Base-by-base conservation (phyloP, 306 rosid genomes). In the Quillaja saponaria region DNA sequence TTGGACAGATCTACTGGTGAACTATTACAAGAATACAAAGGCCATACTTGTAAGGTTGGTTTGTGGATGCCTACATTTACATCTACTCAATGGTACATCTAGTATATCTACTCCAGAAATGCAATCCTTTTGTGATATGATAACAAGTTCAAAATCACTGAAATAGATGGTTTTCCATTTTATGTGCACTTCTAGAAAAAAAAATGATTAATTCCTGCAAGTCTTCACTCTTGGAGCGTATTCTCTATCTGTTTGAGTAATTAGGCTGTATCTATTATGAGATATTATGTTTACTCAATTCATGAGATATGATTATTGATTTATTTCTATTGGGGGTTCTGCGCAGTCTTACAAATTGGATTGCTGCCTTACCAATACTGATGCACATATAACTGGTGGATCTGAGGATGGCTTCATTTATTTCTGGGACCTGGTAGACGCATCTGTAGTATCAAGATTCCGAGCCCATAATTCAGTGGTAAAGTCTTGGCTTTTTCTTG, bases 391-490 rank as follows among this genome's bases (percentile, higher is more conserved):
- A 60, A 71, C 84, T 13, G 91, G 96, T 70, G 99, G 96, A 66
- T 92, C 95, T 21, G 96, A 92, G 77, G 95, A 92, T 76, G 96
- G 95, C 47, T 86, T 40, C 66, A 75, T 92, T 20, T 89, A 81
- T 77, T 86, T 88, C 70, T 92, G 96, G 96, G 96, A 89, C 80
- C 82, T 92, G 61, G 96, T 92, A 16, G 99, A 92, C 66, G 96
- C 89, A 49, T 81, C 87, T 34, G 84, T 88, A 39, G 95, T 80
- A 15, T 82, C 94, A 61, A 82, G 77, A 17, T 84, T 89, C 79
- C 87, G 78, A 62, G 96, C 96, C 28, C 99, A 92, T 71, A 61
- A 80, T 9, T 85, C 96, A n/a, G 91, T 87, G 87, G 96, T 92
- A 92, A 71, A 31, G 21, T 48, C 40, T 57, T 53, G 35, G 3